Conservation (phyloP, 257 asterid genomes). For the Linderniella brevidens region DNA sequence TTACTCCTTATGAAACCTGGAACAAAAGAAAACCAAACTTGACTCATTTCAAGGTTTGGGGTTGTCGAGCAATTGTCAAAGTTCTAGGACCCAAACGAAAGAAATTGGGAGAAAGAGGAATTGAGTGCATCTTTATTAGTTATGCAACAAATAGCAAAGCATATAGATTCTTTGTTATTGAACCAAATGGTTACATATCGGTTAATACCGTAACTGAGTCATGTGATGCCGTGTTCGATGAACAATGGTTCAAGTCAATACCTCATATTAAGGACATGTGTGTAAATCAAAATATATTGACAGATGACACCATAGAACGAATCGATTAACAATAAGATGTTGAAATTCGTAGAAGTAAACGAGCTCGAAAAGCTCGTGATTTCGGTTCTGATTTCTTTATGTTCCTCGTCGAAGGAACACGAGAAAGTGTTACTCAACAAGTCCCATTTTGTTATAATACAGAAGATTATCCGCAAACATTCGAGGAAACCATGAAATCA, state of each 20-base stretch:
- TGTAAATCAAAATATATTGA: too few relatives aligned
- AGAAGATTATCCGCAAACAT: neutral
- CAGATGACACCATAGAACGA: too few relatives aligned
- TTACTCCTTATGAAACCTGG: neutral
- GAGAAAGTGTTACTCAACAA: neutral
- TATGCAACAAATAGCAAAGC: neutral
- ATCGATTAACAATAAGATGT: too few relatives aligned
- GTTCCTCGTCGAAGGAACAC: neutral
- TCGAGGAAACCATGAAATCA: neutral
- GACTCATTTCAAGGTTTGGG: neutral
- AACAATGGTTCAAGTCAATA: too few relatives aligned
- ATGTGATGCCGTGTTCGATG: neutral
- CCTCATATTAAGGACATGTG: too few relatives aligned
- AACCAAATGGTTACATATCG: neutral
- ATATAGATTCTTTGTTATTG: neutral
- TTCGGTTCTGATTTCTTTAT: neutral
- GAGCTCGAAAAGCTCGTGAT: too few relatives aligned
- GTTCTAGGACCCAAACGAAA: neutral
- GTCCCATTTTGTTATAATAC: neutral
- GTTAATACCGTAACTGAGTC: constrained; percentile 1
- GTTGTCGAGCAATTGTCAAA: neutral
- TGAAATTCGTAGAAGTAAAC: too few relatives aligned
- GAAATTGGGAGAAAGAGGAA: neutral
- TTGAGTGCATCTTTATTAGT: neutral
- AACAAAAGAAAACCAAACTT: neutral